A percentile compares a stretch with the other conserved stretches of the same genome.
These are phyloP conservation scores for Penicillium subrubescens DNA, from an alignment of 495 filamentous ascomycete species.

Conservation along the genomic window DNA sequence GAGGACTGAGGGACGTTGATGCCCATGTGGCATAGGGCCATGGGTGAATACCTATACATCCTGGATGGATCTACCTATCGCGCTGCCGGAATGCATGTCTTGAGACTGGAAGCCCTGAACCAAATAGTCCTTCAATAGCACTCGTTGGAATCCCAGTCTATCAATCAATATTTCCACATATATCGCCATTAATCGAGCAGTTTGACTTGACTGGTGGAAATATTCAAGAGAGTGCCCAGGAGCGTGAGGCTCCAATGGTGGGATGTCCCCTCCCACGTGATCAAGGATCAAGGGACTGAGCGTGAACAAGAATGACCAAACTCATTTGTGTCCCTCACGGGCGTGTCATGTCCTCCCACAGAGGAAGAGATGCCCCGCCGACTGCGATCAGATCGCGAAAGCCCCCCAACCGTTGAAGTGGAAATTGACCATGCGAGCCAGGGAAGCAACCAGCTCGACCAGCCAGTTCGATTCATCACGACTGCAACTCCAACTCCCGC, in stretches of 20 bases:
- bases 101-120: background rate
- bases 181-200: too few relatives aligned
- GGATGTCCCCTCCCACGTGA: background rate
- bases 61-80: background rate
- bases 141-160: too few relatives aligned
- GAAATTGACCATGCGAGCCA: background rate
- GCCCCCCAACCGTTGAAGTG: background rate
- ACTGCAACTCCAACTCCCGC: background rate
- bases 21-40: too few relatives aligned
- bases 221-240: background rate
- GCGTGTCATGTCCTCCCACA: background rate
- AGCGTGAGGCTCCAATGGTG: too few relatives aligned
- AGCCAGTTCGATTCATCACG: slow-evolving; percentile 1
- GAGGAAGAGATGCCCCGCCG: background rate
- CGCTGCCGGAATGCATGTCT: background rate
- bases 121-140: too few relatives aligned
- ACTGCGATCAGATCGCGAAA: background rate
- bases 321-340: background rate
- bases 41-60: too few relatives aligned
- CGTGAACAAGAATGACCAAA: background rate
- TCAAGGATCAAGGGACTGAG: background rate
- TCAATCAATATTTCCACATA: too few relatives aligned
- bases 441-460: background rate
- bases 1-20: too few relatives aligned
- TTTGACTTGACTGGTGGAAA: too few relatives aligned